A percentile compares a stretch with the other conserved stretches of the same genome.
These are phyloP conservation scores for Ustilago shanxiensis DNA, from an alignment of 1,284 basidiomycete species.

Conservation along the genomic window DNA sequence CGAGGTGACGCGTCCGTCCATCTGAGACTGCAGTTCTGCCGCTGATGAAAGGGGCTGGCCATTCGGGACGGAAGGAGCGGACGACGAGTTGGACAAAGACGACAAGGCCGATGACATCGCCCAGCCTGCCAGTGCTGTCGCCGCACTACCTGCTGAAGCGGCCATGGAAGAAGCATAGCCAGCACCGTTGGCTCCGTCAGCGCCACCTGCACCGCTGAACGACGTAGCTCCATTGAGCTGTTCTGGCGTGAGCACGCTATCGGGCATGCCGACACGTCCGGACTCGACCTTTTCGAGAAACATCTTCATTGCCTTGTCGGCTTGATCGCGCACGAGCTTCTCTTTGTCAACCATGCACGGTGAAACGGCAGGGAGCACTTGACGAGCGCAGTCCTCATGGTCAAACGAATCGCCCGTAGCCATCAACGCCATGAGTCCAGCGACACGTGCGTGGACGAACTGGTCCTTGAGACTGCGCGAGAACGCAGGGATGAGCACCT, in stretches of 20 bases:
- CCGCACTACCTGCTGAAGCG: conserved; percentile 62
- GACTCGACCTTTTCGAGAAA: conserved; percentile 60
- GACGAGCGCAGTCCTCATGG: conserved; percentile 56
- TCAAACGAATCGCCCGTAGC: conserved; percentile 91
- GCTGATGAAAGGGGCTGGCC: conserved; percentile 36
- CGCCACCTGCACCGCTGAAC: conserved; percentile 13
- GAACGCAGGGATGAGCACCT: conserved; percentile 96
- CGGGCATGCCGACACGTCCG: conserved; percentile 51
- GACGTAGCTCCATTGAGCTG: conserved; percentile 35
- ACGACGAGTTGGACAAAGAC: conserved; percentile 37
- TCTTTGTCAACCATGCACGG: conserved; percentile 67
- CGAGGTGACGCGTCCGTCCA: conserved; percentile 44
- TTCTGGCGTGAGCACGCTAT: conserved; percentile 48
- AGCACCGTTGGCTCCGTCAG: conserved; percentile 22
- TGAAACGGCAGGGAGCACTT: conserved; percentile 60
- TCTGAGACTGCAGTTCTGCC: conserved; percentile 43
- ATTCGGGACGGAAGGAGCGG: conserved; percentile 28
- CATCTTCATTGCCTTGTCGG: conserved; percentile 56
- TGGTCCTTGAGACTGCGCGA: conserved; percentile 88
- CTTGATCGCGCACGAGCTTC: conserved; percentile 64
- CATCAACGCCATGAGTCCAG: conserved; percentile 95
- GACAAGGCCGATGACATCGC: conserved; percentile 58
- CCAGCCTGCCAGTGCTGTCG: conserved; percentile 64
- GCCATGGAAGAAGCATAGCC: conserved; percentile 47
- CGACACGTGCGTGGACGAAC: conserved; percentile 93